Conservation (phyloP, 2,329 filamentous ascomycete species). For the Penicillium griseofulvum region DNA sequence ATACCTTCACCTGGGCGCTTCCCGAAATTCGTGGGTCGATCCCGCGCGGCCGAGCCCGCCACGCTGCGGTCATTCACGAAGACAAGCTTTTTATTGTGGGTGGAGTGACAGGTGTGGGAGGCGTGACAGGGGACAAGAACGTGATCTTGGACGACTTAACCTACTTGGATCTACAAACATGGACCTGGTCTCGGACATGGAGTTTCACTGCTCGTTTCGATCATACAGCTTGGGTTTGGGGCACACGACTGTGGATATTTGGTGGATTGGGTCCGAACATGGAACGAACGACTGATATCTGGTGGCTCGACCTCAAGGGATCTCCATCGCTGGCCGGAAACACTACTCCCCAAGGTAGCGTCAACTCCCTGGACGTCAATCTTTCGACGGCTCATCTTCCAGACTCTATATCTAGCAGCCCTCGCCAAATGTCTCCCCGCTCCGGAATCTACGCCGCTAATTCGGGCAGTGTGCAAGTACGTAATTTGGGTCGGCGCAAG, state of each 20-base stretch:
- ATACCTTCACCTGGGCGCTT: conserved; percentile 92
- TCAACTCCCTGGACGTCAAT: conserved; percentile 40
- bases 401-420: conserved; percentile 35
- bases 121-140: conserved; percentile 90
- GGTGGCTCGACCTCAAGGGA: conserved; percentile 95
- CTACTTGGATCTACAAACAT: conserved; percentile 94
- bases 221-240: conserved; percentile 91
- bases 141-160: conserved; percentile 93
- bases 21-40: conserved; percentile 80
- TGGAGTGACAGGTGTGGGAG: conserved; percentile 91
- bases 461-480: conserved; percentile 60
- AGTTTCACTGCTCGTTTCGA: conserved; percentile 93
- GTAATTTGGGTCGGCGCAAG: conserved; percentile 50
- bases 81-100: conserved; percentile 96
- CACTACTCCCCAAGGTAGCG: conserved; percentile 58
- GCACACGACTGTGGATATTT: conserved; percentile 92
- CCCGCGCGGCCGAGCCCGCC: conserved; percentile 84
- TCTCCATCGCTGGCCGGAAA: conserved; percentile 75
- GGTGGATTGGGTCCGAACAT: conserved; percentile 93
- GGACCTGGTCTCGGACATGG: conserved; percentile 96
- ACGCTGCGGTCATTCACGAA: conserved; percentile 91
- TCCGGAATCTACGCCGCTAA: conserved; percentile 68
- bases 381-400: conserved; percentile 38
- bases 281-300: conserved; percentile 93
- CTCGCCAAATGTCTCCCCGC: conserved; percentile 37